Evolutionary conservation across 139 green algal genomes (phyloP), one percentile per base, ranked within the genome.

Genomic region (Penium margaritaceum): DNA sequence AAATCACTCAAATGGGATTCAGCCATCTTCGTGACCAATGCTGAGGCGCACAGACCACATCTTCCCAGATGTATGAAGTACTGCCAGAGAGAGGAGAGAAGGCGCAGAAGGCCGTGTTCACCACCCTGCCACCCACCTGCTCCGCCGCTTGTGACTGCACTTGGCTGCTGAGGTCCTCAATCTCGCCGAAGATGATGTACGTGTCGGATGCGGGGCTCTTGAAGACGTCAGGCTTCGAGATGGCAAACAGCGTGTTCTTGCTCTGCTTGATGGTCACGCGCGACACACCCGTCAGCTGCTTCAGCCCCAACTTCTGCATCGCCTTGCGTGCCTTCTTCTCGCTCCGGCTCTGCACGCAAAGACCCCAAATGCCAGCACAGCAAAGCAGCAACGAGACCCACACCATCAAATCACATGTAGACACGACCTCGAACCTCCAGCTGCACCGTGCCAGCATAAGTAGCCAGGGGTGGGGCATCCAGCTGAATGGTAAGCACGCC

Each of bases 111-210:
- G n/a, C n/a, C n/a, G n/a, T n/a, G n/a, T n/a, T n/a, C n/a, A 33
- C 21, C 51, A 24, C 51, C 14, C 21, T 5, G 69, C 29, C 5
- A 38, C 34, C 62, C 21, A 74, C 66, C 66, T 74, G 91, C 83
- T 96, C 87, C n/a, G 91, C 90, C 6, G 88, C 89, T 21, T 72
- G 65, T 2, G 83, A 79, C 64, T 91, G 85, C 19, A 87, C 88
- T 78, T 96, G 88, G 1, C 92, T 89, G 47, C 77, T 88, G 12
- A 98, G 84, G 82, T 99, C 94, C 89, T 99, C 94, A 19, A 98
- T 97, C 87, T 99, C 94, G 51, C 94, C 94, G 74, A 99, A 99
- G 84, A 99, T 97, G 85, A 99, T 90, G 86, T 97, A 95, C 9
- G 94, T 98, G 84, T 99, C 94, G 3, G 85, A 92, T 57, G 83